A percentile compares a stretch with the other conserved stretches of the same genome.
Conservation (phyloP, 257 asterid species). For the Coffea canephora region DNA sequence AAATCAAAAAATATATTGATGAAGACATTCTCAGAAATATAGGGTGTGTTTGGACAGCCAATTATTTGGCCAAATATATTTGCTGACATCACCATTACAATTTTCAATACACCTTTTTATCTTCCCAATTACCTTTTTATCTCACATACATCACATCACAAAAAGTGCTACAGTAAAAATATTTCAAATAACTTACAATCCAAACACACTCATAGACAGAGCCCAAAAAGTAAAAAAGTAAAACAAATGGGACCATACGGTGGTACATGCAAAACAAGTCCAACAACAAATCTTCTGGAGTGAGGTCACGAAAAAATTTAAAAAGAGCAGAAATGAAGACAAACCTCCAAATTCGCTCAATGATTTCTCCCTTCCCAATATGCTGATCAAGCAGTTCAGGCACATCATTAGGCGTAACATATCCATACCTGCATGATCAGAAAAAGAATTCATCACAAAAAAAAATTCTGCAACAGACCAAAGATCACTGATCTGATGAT, state of each 20-base stretch:
- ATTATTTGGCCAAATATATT: too few relatives aligned
- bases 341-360: constrained; percentile 88
- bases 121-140: too few relatives aligned
- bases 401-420: constrained; percentile 90
- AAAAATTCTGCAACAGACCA: neutral
- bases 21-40: neutral
- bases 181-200: too few relatives aligned
- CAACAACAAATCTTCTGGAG: neutral
- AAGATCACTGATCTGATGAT: neutral
- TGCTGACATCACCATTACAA: too few relatives aligned
- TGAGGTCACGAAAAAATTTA: neutral
- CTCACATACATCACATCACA: too few relatives aligned
- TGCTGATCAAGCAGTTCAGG: constrained; percentile 76
- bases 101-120: too few relatives aligned
- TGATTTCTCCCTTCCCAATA: constrained; percentile 73
- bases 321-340: constrained; percentile 14
- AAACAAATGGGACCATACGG: too few relatives aligned
- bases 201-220: too few relatives aligned
- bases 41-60: too few relatives aligned
- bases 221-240: neutral
- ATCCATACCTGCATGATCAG: constrained; percentile 81
- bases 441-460: constrained; percentile 5
- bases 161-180: too few relatives aligned
- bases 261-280: neutral
- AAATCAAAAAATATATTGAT: neutral